Percentiles rank a stretch among this genome's conserved stretches.
Conservation (phyloP, 2,329 filamentous ascomycete species). For the Stemphylium lycopersici region DNA sequence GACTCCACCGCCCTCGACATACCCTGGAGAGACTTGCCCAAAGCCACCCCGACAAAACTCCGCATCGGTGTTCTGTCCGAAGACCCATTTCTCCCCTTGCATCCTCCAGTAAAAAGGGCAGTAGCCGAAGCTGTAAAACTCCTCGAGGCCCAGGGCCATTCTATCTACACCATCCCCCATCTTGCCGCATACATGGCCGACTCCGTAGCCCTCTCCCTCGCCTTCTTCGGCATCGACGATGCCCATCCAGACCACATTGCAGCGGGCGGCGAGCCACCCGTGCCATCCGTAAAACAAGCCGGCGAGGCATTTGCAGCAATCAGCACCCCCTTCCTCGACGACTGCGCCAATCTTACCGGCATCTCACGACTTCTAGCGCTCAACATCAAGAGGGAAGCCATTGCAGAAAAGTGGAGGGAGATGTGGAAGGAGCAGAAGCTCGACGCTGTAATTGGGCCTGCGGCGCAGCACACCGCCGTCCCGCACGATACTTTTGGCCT, state of each 20-base stretch:
- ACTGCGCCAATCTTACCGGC: not conserved
- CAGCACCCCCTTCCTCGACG: not conserved
- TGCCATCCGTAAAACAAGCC: conserved; percentile 2
- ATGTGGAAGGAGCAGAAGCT: conserved; percentile 7
- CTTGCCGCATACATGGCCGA: conserved; percentile 3
- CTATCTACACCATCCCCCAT: not conserved
- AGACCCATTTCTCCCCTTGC: conserved; percentile 6
- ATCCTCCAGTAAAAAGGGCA: conserved; percentile 12
- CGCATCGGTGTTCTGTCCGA: conserved; percentile 8
- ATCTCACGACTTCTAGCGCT: conserved; percentile 2
- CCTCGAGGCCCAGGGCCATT: conserved; percentile 7
- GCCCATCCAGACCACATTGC: not conserved
- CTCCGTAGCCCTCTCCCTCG: conserved; percentile 1
- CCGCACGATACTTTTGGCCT: conserved; percentile 10
- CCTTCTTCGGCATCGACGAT: conserved; percentile 3
- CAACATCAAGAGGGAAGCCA: conserved; percentile 5
- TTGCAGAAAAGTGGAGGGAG: conserved; percentile 2
- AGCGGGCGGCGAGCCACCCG: conserved; percentile 1
- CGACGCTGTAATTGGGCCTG: conserved; percentile 6
- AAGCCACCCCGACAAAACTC: not conserved
- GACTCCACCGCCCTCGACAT: conserved; percentile 6
- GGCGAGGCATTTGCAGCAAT: not conserved
- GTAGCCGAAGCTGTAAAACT: not conserved
- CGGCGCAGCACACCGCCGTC: conserved; percentile 7
- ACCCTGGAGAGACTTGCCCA: conserved; percentile 1